Conservation (phyloP, 2,329 filamentous ascomycete species). For the Furcasterigmium sp. region DNA sequence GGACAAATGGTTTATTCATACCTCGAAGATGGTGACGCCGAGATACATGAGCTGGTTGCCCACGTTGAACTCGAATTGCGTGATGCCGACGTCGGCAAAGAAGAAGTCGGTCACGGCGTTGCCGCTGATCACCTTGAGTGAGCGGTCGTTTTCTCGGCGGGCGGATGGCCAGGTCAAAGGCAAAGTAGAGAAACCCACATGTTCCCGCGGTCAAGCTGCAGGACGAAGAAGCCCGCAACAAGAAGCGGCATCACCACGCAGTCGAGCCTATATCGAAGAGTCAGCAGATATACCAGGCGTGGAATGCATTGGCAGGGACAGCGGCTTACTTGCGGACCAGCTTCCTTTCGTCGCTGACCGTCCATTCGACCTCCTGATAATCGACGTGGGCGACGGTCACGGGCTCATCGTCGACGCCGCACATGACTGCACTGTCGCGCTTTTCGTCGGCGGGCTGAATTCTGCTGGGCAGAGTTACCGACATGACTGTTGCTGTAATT, state of each 20-base stretch:
- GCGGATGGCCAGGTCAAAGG: too few relatives aligned
- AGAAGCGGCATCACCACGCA: constrained; percentile 38
- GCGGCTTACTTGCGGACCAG: constrained; percentile 17
- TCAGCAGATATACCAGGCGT: neutral
- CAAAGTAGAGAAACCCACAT: constrained; percentile 20
- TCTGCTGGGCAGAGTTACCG: too few relatives aligned
- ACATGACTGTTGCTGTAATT: too few relatives aligned
- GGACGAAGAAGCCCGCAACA: constrained; percentile 37
- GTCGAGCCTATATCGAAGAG: constrained; percentile 30
- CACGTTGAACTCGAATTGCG: constrained; percentile 45
- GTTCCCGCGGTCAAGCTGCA: constrained; percentile 29
- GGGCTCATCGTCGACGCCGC: too few relatives aligned
- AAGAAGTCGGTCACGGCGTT: constrained; percentile 22
- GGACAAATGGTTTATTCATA: constrained; percentile 2
- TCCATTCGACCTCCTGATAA: too few relatives aligned
- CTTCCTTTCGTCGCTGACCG: constrained; percentile 16
- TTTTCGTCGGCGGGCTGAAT: too few relatives aligned
- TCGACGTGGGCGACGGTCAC: too few relatives aligned
- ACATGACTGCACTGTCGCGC: too few relatives aligned
- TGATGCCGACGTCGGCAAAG: constrained; percentile 42
- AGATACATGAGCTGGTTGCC: constrained; percentile 45
- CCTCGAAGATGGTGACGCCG: constrained; percentile 38
- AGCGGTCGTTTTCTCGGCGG: too few relatives aligned
- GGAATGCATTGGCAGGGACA: neutral
- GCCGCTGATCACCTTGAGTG: constrained; percentile 1